Evolutionary conservation across 2,329 filamentous ascomycete genomes (phyloP), one percentile per base, ranked within the genome.

Genomic region (Cladophialophora exuberans): DNA sequence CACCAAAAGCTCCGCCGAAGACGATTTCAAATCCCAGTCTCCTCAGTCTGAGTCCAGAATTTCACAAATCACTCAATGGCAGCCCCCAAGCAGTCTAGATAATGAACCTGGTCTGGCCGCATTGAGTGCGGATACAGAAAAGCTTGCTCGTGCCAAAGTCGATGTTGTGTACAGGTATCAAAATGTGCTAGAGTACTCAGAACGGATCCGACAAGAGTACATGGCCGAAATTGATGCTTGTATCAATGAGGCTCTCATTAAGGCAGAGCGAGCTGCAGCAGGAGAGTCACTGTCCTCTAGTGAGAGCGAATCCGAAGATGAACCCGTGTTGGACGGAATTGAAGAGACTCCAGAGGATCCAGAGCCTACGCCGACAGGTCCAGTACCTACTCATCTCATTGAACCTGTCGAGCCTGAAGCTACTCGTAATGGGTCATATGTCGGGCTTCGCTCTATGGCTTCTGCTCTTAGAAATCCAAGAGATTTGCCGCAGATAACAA

Each of bases 21-120:
- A 88, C 44, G 91, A 96, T 60, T 85, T 97, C 60, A 85, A 93
- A 42, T 96, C 93, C 0, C 89, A 97, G 68, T 99, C 94, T 3
- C 94, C 94, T 0, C 90, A 97, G 67, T 99, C 95, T 0, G 94
- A 99, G 69, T 94, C 90, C 38, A 86, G 93, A 26, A 95, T 97
- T 64, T 89, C 89, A 1, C 94, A 99, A 71, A 92, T 99, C 4
- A 72, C 95, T 63, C 91, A 97, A 69, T 99, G 95, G 94, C 91
- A 96, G 67, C 96, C 93, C 4, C 94, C 94, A 0, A 92, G 90
- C 65, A 88, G 87, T 45, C 75, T 96, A 13, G 94, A 99, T 60
- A 91, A 97, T 69, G 93, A 97, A 69, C 89, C 95, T 67, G 94
- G 94, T 0, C 77, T 99, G 20, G 87, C 90, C 31, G 72, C 91